Evolutionary conservation across 179 eudicot genomes (phyloP).

Genomic region (Beta corolliflora): DNA sequence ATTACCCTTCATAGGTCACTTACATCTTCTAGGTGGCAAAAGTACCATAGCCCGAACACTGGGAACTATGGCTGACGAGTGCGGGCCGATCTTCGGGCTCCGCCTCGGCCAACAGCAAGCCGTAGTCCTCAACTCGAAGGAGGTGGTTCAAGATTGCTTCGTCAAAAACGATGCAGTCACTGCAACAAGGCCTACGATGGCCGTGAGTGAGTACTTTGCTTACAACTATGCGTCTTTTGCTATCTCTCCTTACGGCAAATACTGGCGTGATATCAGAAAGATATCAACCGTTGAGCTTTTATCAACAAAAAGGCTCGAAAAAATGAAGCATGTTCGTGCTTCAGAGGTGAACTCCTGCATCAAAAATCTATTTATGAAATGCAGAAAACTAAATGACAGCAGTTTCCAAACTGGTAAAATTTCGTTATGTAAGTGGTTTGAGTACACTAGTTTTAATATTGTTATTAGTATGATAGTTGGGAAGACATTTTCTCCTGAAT

Average conservation of each 20-base stretch:
- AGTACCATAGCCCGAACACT: conserved; percentile 37
- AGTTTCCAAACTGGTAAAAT: not conserved
- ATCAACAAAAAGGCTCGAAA: conserved; percentile 28
- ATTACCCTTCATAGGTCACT: conserved; percentile 45
- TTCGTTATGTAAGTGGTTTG: conserved; percentile 21
- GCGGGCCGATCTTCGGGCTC: conserved; percentile 37
- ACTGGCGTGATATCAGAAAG: conserved; percentile 44
- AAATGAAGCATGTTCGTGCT: conserved; percentile 31
- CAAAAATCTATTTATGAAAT: not conserved
- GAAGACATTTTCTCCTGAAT: conserved; percentile 17
- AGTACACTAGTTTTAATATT: conserved; percentile 14
- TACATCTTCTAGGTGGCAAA: conserved; percentile 37
- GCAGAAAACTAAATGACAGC: not conserved
- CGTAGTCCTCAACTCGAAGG: conserved; percentile 36
- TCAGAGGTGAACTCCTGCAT: conserved; percentile 24
- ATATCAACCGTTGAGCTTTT: conserved; percentile 35
- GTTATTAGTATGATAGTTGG: conserved; percentile 11
- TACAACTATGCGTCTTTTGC: conserved; percentile 29
- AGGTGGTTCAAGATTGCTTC: conserved; percentile 36
- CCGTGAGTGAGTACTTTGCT: conserved; percentile 30
- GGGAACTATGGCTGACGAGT: conserved; percentile 40
- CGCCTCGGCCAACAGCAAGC: conserved; percentile 30
- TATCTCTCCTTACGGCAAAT: conserved; percentile 37
- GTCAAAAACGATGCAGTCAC: conserved; percentile 30
- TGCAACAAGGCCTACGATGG: conserved; percentile 34